Evolutionary conservation across 2,329 filamentous ascomycete species (phyloP).

Genomic region (Scedosporium aurantiacum): DNA sequence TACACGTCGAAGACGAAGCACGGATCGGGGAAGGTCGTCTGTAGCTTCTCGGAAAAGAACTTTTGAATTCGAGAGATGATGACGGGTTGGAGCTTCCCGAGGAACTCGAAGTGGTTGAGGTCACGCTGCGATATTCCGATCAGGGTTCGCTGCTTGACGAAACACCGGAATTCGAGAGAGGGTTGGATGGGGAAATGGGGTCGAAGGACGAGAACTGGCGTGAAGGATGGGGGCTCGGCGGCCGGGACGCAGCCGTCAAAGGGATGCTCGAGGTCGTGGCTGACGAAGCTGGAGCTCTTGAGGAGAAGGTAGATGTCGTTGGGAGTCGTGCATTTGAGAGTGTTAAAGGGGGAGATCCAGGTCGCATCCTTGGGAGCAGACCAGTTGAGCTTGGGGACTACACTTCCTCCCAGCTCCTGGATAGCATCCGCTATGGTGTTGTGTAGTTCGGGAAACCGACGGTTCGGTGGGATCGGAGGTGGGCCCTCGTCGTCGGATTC

Average conservation of each 20-base stretch:
- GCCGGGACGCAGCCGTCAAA: constrained; percentile 60
- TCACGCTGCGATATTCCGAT: constrained; percentile 83
- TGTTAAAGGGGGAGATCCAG: constrained; percentile 80
- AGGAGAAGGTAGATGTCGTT: constrained; percentile 91
- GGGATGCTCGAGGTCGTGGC: constrained; percentile 85
- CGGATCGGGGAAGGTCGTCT: constrained; percentile 69
- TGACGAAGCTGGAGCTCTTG: constrained; percentile 90
- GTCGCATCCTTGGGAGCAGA: constrained; percentile 91
- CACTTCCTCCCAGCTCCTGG: constrained; percentile 68
- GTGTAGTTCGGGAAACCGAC: constrained; percentile 62
- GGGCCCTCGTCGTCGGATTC: constrained; percentile 33
- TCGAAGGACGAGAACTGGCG: constrained; percentile 72
- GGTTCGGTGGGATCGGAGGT: constrained; percentile 34
- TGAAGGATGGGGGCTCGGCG: constrained; percentile 42
- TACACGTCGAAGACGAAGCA: constrained; percentile 91
- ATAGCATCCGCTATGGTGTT: constrained; percentile 67
- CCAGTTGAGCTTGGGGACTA: constrained; percentile 94
- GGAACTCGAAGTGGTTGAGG: constrained; percentile 79
- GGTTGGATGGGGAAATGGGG: constrained; percentile 85
- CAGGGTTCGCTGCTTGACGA: constrained; percentile 72
- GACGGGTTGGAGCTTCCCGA: constrained; percentile 50
- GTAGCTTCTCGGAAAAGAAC: constrained; percentile 67
- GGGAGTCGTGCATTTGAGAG: constrained; percentile 75
- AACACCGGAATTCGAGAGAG: constrained; percentile 88
- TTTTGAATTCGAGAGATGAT: constrained; percentile 58